Conservation (phyloP, 2,329 filamentous ascomycete genomes). For the Xylaria sp. region DNA sequence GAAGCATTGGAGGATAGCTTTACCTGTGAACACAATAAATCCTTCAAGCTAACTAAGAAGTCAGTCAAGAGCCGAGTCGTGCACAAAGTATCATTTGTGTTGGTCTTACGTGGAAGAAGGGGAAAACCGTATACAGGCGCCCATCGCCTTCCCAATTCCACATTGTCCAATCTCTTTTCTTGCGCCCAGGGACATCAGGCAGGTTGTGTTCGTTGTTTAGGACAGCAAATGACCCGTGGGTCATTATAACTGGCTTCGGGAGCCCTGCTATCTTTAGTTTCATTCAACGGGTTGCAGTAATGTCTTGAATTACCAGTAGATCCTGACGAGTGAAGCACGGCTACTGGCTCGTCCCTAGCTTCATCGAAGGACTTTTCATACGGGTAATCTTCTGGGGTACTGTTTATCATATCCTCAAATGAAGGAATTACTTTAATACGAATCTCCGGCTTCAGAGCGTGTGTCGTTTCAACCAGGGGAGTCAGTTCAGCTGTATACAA, state of each 20-base stretch:
- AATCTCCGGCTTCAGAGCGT: background rate
- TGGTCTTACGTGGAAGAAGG: conserved; percentile 19
- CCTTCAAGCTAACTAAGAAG: conserved; percentile 4
- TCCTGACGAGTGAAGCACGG: conserved; percentile 32
- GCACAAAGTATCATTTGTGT: no score
- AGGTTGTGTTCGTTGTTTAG: conserved; percentile 13
- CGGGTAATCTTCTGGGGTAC: conserved; percentile 14
- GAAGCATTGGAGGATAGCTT: background rate
- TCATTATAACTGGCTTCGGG: conserved; percentile 14
- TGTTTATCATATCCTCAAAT: conserved; percentile 24
- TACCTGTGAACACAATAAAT: conserved; percentile 10
- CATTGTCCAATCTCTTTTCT: conserved; percentile 9
- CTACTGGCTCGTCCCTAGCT: conserved; percentile 22
- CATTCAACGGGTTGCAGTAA: background rate
- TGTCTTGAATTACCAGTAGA: conserved; percentile 27
- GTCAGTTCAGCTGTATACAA: conserved; percentile 21
- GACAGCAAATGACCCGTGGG: conserved; percentile 11
- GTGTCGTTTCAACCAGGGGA: conserved; percentile 14
- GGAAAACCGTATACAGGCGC: conserved; percentile 13
- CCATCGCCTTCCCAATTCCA: conserved; percentile 11
- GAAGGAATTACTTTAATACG: conserved; percentile 13
- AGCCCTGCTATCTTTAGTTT: conserved; percentile 1
- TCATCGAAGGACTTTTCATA: conserved; percentile 27
- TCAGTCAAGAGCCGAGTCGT: background rate
- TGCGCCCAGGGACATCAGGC: conserved; percentile 9